Evolutionary conservation across 805 yeast genomes (phyloP).

Genomic region (Sugiyamaella chiloensis): DNA sequence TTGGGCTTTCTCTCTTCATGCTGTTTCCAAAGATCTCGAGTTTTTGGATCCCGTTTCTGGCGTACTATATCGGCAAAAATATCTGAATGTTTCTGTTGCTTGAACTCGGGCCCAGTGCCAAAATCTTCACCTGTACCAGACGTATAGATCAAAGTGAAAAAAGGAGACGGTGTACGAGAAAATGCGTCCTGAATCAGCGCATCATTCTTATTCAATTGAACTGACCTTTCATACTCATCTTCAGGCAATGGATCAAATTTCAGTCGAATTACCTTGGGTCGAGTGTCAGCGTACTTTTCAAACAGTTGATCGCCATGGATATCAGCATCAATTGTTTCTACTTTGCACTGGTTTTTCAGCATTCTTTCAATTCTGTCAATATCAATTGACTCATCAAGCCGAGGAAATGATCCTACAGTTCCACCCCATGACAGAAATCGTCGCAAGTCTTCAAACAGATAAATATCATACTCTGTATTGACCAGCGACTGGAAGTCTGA

Average conservation of each 20-base stretch:
- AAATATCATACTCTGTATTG: slow-evolving; percentile 6
- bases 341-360: slow-evolving; percentile 48
- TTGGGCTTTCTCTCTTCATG: slow-evolving; percentile 19
- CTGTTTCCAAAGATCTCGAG: slow-evolving; percentile 25
- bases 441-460: slow-evolving; percentile 21
- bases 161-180: slow-evolving; percentile 74
- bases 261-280: slow-evolving; percentile 55
- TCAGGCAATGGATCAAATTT: slow-evolving; percentile 49
- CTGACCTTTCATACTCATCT: slow-evolving; percentile 33
- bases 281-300: slow-evolving; percentile 53
- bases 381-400: slow-evolving; percentile 34
- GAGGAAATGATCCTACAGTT: slow-evolving; percentile 27
- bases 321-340: slow-evolving; percentile 40
- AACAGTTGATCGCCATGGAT: slow-evolving; percentile 29
- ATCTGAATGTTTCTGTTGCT: slow-evolving; percentile 15
- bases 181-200: slow-evolving; percentile 51
- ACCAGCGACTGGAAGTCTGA: slow-evolving; percentile 41
- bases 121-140: slow-evolving; percentile 32
- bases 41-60: slow-evolving; percentile 27
- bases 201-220: slow-evolving; percentile 41
- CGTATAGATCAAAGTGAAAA: slow-evolving; percentile 58
- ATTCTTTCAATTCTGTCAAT: slow-evolving; percentile 41
- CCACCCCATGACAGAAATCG: slow-evolving; percentile 20
- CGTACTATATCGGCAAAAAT: slow-evolving; percentile 27
- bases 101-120: slow-evolving; percentile 15